phyloP scores from a whole-genome alignment of 345 rosid species.

The Citrus unshiu region DNA sequence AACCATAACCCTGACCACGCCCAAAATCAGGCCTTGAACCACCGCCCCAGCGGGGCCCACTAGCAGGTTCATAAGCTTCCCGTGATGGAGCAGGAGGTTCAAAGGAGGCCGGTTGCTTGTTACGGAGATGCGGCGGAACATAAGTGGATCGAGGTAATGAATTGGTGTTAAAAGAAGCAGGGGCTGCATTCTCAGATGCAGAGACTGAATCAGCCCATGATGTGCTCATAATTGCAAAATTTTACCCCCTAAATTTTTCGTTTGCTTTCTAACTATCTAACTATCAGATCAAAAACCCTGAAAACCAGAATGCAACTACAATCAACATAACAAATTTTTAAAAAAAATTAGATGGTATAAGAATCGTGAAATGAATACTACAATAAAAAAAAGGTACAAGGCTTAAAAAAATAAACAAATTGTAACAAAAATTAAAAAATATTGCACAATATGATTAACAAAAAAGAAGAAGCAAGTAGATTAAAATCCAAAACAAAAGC shows the following conservation, averaged over 20 bases:
- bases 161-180: conserved; percentile 17
- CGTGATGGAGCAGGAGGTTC: conserved; percentile 20
- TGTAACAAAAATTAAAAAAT: background rate
- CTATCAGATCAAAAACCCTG: conserved; percentile 1
- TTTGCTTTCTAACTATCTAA: background rate
- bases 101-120: conserved; percentile 22
- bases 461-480: background rate
- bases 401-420: background rate
- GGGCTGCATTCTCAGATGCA: conserved; percentile 32
- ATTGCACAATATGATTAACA: background rate
- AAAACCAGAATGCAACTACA: conserved; percentile 3
- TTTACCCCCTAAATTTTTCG: background rate
- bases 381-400: background rate
- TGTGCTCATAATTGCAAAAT: conserved; percentile 29
- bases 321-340: background rate
- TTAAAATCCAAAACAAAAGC: background rate
- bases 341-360: background rate
- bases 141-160: conserved; percentile 24
- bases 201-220: conserved; percentile 61
- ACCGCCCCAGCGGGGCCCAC: conserved; percentile 30
- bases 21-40: conserved; percentile 25
- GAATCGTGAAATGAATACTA: background rate
- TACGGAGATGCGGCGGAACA: conserved; percentile 56
- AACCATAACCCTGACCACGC: conserved; percentile 13
- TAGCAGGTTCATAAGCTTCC: conserved; percentile 15